Conservation (phyloP, 2,329 filamentous ascomycete species). For the Fusarium stilboides region DNA sequence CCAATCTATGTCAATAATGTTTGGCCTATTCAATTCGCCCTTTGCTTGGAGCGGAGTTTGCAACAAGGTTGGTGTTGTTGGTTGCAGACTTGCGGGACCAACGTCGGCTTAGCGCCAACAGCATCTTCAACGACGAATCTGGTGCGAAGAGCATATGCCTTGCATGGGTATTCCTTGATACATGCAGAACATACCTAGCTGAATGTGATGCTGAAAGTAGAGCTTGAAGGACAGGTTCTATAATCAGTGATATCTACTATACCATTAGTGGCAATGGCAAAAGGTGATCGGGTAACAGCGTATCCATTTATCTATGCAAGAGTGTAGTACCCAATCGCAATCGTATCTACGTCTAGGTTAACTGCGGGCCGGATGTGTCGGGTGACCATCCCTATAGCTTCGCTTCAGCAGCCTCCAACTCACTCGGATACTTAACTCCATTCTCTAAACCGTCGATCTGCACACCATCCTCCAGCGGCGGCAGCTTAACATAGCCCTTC, state of each 20-base stretch:
- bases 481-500: constrained; percentile 49
- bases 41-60: background rate
- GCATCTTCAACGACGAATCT: constrained; percentile 19
- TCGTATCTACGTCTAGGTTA: background rate
- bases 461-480: constrained; percentile 34
- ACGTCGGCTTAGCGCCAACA: constrained; percentile 34
- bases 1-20: background rate
- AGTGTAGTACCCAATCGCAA: background rate
- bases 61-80: constrained; percentile 21
- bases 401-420: constrained; percentile 42
- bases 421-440: constrained; percentile 41
- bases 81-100: constrained; percentile 6
- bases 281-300: background rate
- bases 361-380: background rate
- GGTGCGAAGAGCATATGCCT: background rate
- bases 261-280: too few species aligned
- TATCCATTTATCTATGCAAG: background rate
- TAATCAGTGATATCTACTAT: background rate
- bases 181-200: background rate
- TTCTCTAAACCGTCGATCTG: constrained; percentile 4
- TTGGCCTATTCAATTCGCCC: background rate
- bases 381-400: constrained; percentile 24
- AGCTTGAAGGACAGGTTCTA: background rate
- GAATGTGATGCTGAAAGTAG: background rate
- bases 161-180: background rate